Base-by-base conservation (phyloP, 1,139 yeast species). In the Wickerhamomyces sp. region DNA sequence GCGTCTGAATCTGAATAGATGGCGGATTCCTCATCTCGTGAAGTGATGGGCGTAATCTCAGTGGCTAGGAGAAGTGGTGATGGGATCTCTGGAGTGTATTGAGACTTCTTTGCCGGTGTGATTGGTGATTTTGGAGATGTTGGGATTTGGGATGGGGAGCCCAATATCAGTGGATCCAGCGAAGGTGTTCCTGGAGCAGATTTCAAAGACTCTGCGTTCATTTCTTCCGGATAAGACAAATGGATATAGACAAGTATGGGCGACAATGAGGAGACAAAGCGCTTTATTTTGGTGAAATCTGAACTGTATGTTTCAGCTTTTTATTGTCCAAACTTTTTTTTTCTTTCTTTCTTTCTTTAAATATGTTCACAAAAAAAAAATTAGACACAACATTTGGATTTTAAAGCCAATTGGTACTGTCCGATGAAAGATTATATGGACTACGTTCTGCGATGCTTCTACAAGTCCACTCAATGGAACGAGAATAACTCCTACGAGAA, bases 401-500 rank as follows among this genome's bases (percentile, higher is more conserved):
- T n/a, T n/a, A n/a, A n/a, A n/a, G n/a, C n/a, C n/a, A n/a, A n/a
- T n/a, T n/a, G n/a, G n/a, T n/a, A n/a, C n/a, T n/a, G n/a, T n/a
- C n/a, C n/a, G 14, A 87, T 88, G 96, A 68, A 80, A 47, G 74
- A 77, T 33, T 86, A 83, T 60, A 86, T 87, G 94, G 95, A 88
- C 52, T 81, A 83, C 57, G 74, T 88, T 29, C 79, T 80, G 46
- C 68, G 71, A 57, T 75, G 87, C 47, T 88, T 84, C 60, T 75
- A 80, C 57, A 60, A 64, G 34, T 59, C 81, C 25, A 79, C 93
- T 2, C 69, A 68, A 12, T 88, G 96, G 96, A 76, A 80, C 49
- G 75, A 75, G 40, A 87, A 84, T 46, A 82, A 83, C 57, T 71
- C 82, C 30, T 86, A 81, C 54, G 81, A 87, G 38, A 76, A 78